Base-by-base conservation (phyloP, 139 green algal species). In the Volvox reticuliferus region DNA sequence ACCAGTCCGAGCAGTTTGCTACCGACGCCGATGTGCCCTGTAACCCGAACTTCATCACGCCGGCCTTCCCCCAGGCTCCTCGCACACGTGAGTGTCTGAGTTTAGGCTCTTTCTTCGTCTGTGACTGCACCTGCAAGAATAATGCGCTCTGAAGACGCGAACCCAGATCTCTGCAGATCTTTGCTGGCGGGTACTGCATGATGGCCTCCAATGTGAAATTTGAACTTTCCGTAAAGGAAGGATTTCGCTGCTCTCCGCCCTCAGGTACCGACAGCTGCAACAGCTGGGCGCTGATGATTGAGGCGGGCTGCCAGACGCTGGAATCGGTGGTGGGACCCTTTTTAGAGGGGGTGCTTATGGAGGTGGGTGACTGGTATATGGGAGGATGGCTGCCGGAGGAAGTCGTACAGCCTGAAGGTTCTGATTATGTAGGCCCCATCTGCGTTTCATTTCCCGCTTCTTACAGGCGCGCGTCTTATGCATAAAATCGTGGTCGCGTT, bases 281-380 rank as follows among this genome's bases (percentile, higher is more conserved):
- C 73, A 26, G 12, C 73, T 90, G 86, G 86, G 86, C 86, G 0
- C 37, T 90, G 36, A 90, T 90, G 86, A 75, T 90, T 50, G 86
- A 90, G 86, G 86, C 86, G 21, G 28, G 86, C 50, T 63, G 71
- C 50, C 86, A 90, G 86, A 24, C 73, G 30, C 50, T 90, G 86
- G 86, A 90, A 44, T 69, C 86, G 44, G 86, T 90, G 86, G 86
- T 63, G 86, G 86, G 86, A 44, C 86, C 86, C 18, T 76, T 90
- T 2, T 37, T 90, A 30, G 86, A 90, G 86, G 86, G 86, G 30
- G 86, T 55, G 20, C 71, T 90, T 1, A 75, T 77, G 69, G 86
- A 90, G 86, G 86, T 90, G 86, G 20, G 86, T 18, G 68, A 33
- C 20, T 18, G 71, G 26, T 14, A 30, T 33, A 35, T 21, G 71